phyloP scores from a whole-genome alignment of 2,329 filamentous ascomycete species.

The Pseudogymnoascus sp. region DNA sequence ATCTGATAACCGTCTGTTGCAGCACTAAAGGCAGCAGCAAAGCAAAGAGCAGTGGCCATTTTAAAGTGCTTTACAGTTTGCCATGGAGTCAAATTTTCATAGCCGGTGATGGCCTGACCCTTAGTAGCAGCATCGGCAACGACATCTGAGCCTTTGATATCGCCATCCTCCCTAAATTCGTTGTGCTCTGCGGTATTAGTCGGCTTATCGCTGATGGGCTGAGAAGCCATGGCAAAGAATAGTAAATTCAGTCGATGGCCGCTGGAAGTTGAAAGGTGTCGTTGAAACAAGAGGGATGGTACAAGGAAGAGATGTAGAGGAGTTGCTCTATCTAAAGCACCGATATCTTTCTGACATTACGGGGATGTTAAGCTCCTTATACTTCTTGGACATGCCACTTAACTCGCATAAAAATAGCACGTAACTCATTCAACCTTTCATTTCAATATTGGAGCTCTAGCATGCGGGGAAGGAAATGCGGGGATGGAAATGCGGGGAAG shows the following conservation, averaged over 20 bases:
- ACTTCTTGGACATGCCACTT: neutral
- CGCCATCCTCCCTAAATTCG: neutral
- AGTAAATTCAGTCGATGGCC: neutral
- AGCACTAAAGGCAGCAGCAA: slow-evolving; percentile 19
- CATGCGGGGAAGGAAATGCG: too few relatives aligned
- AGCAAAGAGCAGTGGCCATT: slow-evolving; percentile 22
- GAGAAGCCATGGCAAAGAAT: slow-evolving; percentile 15
- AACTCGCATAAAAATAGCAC: neutral
- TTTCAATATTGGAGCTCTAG: too few relatives aligned
- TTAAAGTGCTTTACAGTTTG: slow-evolving; percentile 26
- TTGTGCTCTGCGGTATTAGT: neutral
- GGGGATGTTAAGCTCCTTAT: neutral
- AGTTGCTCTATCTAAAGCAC: neutral
- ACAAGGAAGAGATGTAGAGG: neutral
- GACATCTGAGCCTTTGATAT: slow-evolving; percentile 17
- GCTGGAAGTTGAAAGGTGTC: neutral
- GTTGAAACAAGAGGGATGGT: neutral
- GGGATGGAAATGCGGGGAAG: too few relatives aligned
- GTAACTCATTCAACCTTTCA: neutral
- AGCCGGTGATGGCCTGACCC: slow-evolving; percentile 25
- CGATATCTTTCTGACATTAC: neutral
- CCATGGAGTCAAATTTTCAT: slow-evolving; percentile 25
- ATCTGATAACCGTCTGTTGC: slow-evolving; percentile 27
- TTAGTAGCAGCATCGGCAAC: slow-evolving; percentile 20
- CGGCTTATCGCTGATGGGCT: slow-evolving; percentile 9